phyloP scores from a whole-genome alignment of 139 green algal genomes.

The Auxenochlorella pyrenoidosa region DNA sequence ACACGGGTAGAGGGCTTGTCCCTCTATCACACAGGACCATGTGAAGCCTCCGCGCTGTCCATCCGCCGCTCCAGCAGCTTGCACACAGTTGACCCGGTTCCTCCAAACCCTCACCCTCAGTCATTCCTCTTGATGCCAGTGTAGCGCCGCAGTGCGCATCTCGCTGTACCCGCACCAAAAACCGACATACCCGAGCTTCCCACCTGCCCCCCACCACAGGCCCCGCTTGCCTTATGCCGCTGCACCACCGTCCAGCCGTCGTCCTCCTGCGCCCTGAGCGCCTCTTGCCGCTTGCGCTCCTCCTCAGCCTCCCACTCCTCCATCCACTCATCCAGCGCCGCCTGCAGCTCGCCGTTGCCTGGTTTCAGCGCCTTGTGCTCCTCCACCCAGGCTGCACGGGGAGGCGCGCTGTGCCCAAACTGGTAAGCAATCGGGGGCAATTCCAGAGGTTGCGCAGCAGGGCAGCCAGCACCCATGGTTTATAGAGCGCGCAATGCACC shows the following conservation, averaged over 20 bases:
- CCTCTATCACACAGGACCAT: too few relatives aligned
- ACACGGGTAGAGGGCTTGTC: too few relatives aligned
- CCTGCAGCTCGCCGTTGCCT: slow-evolving; percentile 44
- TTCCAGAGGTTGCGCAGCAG: neutral
- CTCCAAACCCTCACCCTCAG: too few relatives aligned
- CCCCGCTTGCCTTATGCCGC: slow-evolving; percentile 66
- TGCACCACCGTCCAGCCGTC: slow-evolving; percentile 89
- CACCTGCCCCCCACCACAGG: neutral
- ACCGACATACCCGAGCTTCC: neutral
- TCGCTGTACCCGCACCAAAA: too few relatives aligned
- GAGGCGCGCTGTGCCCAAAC: too few relatives aligned
- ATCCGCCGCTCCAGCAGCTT: too few relatives aligned
- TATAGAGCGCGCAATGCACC: too few relatives aligned
- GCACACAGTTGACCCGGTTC: too few relatives aligned
- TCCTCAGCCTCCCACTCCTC: slow-evolving; percentile 69
- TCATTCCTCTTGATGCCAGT: too few relatives aligned
- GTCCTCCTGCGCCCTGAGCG: slow-evolving; percentile 59
- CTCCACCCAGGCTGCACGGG: slow-evolving; percentile 67
- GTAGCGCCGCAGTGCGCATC: too few relatives aligned
- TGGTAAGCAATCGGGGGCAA: too few relatives aligned
- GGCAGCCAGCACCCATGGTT: neutral
- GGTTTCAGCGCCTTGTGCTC: slow-evolving; percentile 65
- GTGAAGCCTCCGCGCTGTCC: neutral
- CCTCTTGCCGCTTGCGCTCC: slow-evolving; percentile 40
- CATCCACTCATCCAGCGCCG: slow-evolving; percentile 77